Percentiles rank a stretch among this genome's conserved stretches.
Conservation (phyloP, 164 flowering plant species). For the Umbellularia californica region DNA sequence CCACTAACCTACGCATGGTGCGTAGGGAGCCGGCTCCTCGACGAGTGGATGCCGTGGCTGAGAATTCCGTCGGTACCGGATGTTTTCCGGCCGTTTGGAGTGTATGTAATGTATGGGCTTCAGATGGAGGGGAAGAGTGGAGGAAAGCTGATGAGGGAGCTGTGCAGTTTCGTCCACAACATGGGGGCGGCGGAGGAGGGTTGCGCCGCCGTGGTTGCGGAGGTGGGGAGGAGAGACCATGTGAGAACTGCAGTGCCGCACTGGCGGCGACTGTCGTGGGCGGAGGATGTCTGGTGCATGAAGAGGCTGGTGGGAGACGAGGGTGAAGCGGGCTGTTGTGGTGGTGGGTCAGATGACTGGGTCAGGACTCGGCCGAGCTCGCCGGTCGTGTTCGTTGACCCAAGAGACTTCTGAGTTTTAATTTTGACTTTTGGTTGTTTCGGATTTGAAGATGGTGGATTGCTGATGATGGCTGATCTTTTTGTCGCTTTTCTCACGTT, state of each 20-base stretch:
- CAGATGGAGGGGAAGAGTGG: conserved; percentile 60
- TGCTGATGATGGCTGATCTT: not conserved
- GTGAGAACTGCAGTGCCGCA: conserved; percentile 51
- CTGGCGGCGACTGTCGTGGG: conserved; percentile 64
- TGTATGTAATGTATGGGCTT: conserved; percentile 56
- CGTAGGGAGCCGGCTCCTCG: conserved; percentile 42
- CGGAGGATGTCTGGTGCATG: conserved; percentile 70
- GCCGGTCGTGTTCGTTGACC: conserved; percentile 51
- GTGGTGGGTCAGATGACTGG: conserved; percentile 33
- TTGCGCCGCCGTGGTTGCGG: conserved; percentile 60
- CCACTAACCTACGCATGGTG: conserved; percentile 38
- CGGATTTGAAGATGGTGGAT: not conserved
- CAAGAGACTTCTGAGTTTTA: conserved; percentile 50
- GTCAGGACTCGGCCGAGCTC: conserved; percentile 8
- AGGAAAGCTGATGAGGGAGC: conserved; percentile 38
- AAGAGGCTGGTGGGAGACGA: conserved; percentile 34
- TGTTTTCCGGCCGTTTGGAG: conserved; percentile 57
- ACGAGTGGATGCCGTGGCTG: conserved; percentile 55
- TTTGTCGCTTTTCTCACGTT: too few species aligned
- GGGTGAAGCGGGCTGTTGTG: not conserved
- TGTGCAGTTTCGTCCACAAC: conserved; percentile 61
- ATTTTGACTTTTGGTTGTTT: not conserved
- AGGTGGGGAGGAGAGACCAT: conserved; percentile 59
- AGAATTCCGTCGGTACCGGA: conserved; percentile 65
- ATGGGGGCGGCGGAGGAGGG: conserved; percentile 49